These are phyloP conservation scores for Waltiozyma sp. DNA, from an alignment of 1,139 yeast species.

Conservation along the genomic window DNA sequence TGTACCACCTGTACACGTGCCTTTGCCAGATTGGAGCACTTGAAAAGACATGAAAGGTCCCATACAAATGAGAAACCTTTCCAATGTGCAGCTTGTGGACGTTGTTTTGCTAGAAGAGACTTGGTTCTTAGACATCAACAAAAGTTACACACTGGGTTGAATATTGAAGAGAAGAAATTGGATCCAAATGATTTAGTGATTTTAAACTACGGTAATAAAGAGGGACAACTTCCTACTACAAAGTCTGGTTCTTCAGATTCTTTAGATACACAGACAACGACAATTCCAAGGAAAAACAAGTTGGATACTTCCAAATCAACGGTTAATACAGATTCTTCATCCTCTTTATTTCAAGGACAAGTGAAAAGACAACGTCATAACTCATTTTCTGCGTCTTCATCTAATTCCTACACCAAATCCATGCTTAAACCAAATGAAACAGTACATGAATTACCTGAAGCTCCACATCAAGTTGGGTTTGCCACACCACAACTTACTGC, in stretches of 20 bases:
- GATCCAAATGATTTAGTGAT: constrained; percentile 22
- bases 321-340: neutral
- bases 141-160: constrained; percentile 64
- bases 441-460: constrained; percentile 23
- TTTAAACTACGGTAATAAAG: constrained; percentile 26
- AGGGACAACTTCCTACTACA: constrained; percentile 25
- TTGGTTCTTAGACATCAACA: constrained; percentile 88
- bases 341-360: constrained; percentile 3
- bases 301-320: neutral
- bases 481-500: constrained; percentile 65
- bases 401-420: constrained; percentile 42
- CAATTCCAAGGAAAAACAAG: constrained; percentile 1
- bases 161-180: constrained; percentile 16
- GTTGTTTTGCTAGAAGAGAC: constrained; percentile 90
- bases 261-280: neutral
- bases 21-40: constrained; percentile 88
- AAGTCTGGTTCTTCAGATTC: neutral
- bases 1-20: constrained; percentile 91
- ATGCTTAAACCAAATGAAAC: neutral
- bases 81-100: constrained; percentile 92
- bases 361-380: constrained; percentile 42
- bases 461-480: constrained; percentile 61
- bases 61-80: constrained; percentile 97
- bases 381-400: constrained; percentile 74
- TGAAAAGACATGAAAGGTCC: constrained; percentile 86